A percentile compares a stretch with the other conserved stretches of the same genome.
phyloP scores from a whole-genome alignment of 1,139 yeast species.

The Nakaseomyces kungkrabaensis region DNA sequence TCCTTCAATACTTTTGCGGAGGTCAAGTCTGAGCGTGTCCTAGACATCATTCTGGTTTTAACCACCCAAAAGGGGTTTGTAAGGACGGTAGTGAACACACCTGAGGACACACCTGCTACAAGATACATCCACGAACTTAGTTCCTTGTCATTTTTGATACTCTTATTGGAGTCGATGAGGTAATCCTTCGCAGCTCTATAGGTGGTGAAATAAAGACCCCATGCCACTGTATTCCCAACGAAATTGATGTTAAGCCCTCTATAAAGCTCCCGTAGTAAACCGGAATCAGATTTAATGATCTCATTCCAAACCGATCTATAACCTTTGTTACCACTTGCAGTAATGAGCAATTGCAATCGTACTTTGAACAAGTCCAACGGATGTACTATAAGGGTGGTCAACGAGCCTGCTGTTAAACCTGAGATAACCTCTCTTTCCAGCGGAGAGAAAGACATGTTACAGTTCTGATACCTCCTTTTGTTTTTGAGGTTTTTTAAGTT shows the following conservation, averaged over 20 bases:
- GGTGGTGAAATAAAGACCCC: conserved; percentile 77
- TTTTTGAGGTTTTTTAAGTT: too few species aligned
- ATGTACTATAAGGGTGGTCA: conserved; percentile 73
- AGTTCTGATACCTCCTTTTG: background rate
- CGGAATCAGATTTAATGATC: background rate
- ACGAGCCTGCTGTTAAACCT: conserved; percentile 75
- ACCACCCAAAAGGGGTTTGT: conserved; percentile 98
- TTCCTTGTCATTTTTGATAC: conserved; percentile 17
- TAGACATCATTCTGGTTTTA: conserved; percentile 74
- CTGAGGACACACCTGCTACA: conserved; percentile 55
- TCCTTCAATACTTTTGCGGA: conserved; percentile 33
- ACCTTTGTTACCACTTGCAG: conserved; percentile 9
- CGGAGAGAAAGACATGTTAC: conserved; percentile 12
- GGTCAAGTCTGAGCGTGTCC: conserved; percentile 46
- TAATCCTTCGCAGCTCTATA: conserved; percentile 50
- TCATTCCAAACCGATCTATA: background rate
- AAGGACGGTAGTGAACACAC: conserved; percentile 57
- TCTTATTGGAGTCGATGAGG: conserved; percentile 5
- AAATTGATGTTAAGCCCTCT: conserved; percentile 78
- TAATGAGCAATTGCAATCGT: conserved; percentile 48
- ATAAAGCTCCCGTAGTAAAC: conserved; percentile 38
- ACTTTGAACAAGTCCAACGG: conserved; percentile 83
- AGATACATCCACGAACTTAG: conserved; percentile 32
- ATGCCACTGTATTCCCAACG: conserved; percentile 73
- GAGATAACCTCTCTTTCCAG: conserved; percentile 49